A percentile compares a stretch with the other conserved stretches of the same genome.
phyloP scores from a whole-genome alignment of 2,329 filamentous ascomycete species.

The Pseudopyricularia javanii region DNA sequence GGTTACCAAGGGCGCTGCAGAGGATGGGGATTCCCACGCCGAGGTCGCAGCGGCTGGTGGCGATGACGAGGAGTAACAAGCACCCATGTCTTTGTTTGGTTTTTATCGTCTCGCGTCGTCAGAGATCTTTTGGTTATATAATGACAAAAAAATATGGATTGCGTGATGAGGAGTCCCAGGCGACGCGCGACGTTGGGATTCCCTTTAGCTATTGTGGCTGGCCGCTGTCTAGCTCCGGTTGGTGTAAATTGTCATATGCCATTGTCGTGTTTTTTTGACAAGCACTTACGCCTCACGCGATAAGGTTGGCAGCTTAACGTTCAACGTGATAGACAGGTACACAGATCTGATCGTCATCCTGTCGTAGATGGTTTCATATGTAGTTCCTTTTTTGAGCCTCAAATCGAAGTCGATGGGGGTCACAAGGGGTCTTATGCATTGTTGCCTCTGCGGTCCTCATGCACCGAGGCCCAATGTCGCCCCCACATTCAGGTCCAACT shows the following conservation, averaged over 20 bases:
- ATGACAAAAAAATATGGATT: not conserved
- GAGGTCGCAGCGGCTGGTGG: slow-evolving; percentile 5
- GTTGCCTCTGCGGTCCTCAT: not conserved
- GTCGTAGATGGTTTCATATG: not conserved
- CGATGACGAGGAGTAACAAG: slow-evolving; percentile 8
- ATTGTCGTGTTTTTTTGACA: too few species aligned
- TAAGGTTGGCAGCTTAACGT: too few species aligned
- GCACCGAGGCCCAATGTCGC: not conserved
- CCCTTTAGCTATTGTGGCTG: too few species aligned
- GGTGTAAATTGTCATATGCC: too few species aligned
- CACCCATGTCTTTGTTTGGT: not conserved
- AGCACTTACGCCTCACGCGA: too few species aligned
- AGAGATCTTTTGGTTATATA: not conserved
- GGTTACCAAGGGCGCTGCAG: slow-evolving; percentile 4
- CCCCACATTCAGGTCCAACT: not conserved
- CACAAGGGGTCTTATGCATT: not conserved
- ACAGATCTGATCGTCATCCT: not conserved
- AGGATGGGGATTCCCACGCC: slow-evolving; percentile 3
- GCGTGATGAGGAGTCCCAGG: too few species aligned
- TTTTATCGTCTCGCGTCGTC: not conserved
- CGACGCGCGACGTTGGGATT: too few species aligned
- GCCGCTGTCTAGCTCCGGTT: too few species aligned
- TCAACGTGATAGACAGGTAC: too few species aligned
- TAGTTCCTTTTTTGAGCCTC: not conserved
- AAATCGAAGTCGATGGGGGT: not conserved